Base-by-base conservation (phyloP, 371 early-diverging fungal genomes). In the Gilbertella persicaria region DNA sequence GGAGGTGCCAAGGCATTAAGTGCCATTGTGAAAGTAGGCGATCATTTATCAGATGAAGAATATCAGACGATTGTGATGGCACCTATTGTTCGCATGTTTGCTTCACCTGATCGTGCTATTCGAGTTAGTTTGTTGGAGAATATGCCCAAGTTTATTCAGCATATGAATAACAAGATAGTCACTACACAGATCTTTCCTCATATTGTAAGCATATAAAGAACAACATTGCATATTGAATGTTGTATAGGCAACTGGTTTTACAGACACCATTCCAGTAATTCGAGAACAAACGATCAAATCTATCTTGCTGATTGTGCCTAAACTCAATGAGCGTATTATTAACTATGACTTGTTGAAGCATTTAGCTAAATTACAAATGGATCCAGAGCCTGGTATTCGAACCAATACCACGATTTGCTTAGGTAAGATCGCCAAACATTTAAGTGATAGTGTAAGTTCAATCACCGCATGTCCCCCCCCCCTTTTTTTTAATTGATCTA, bases 361-460 rank as follows among this genome's bases (percentile, higher is more conserved):
- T 51, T 69, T 98, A 4, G 93, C 91, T 23, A 93, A 93, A 48
- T 71, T 93, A 5, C 92, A 94, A 43, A 83, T 84, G 45, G 98
- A 98, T 69, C 82, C 86, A 23, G 95, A 96, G 56, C 95, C 98
- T 0, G 96, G 96, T 1, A 97, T 98, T 59, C 80, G 98, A 29
- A 93, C 98, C 53, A 97, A 97, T 58, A 88, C 95, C 12, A 88
- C 92, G 8, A 91, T 97, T 36, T 96, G 96, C 60, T 63, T 97
- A 8, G 96, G 95, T 13, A 95, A 96, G 64, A 83, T 96, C 39
- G 84, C 88, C 45, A 86, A 85, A 25, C 48, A 85, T 55, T 67
- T 94, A 16, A 87, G 68, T 51, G 90, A 89, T 12, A 56, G 75
- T 17, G 91, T 89, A 79, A 69, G 80, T 71, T 28, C 50, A 37